Evolutionary conservation across 345 rosid species (phyloP).

Genomic region (Aquilaria malaccensis): DNA sequence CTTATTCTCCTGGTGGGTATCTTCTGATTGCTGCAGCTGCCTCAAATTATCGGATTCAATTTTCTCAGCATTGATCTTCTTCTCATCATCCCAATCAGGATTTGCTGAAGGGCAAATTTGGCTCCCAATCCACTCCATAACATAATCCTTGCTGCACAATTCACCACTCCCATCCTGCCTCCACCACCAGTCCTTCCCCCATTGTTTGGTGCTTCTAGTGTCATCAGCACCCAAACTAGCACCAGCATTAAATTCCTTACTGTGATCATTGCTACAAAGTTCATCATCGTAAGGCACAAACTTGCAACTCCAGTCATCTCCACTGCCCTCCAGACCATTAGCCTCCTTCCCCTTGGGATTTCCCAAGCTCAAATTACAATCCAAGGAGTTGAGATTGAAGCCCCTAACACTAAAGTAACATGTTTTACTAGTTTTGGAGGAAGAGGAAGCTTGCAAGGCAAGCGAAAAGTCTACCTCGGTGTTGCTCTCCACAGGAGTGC

Average conservation of each 20-base stretch:
- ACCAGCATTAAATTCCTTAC: constrained; percentile 51
- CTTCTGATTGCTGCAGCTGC: constrained; percentile 40
- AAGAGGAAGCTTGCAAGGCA: constrained; percentile 91
- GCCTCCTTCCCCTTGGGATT: constrained; percentile 76
- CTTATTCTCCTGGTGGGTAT: constrained; percentile 26
- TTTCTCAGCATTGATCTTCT: constrained; percentile 43
- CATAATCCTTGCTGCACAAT: constrained; percentile 87
- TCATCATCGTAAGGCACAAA: constrained; percentile 57
- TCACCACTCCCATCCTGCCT: constrained; percentile 94
- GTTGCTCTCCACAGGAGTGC: constrained; percentile 42
- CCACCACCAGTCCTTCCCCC: constrained; percentile 99
- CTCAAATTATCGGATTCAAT: constrained; percentile 27
- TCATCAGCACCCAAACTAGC: constrained; percentile 36
- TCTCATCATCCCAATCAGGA: constrained; percentile 84
- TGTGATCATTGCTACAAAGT: constrained; percentile 30
- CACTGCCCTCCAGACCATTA: constrained; percentile 33
- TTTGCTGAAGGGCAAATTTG: constrained; percentile 62
- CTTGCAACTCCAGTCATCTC: constrained; percentile 56
- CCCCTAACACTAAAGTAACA: constrained; percentile 41
- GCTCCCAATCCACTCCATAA: constrained; percentile 97
- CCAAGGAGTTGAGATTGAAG: constrained; percentile 45
- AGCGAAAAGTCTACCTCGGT: constrained; percentile 87
- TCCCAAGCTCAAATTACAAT: constrained; percentile 32
- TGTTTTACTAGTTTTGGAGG: constrained; percentile 62
- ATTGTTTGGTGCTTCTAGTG: constrained; percentile 42